Base-by-base conservation (phyloP, 208 protist species). In the Strigomonas galati region DNA sequence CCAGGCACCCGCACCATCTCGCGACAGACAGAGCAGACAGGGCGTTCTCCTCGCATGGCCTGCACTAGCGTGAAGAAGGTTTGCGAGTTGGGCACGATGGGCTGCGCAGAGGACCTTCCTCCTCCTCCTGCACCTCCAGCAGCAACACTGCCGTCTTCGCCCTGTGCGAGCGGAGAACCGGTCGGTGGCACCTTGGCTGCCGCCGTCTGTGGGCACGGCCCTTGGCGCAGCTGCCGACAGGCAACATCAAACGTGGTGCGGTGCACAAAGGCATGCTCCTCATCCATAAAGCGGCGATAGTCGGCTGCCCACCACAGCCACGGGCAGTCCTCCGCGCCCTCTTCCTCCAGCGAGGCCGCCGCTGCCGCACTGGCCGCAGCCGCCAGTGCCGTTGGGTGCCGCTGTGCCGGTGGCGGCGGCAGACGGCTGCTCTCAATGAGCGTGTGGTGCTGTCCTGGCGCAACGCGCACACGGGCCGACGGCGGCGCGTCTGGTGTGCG, bases 221-320 rank as follows among this genome's bases (percentile, higher is more conserved):
- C 30, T 49, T 59, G 63, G 14, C 59, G 66, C 17, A 89, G 76
- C 44, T 78, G 76, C 57, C 79, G 70, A 63, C 83, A 92, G n/a
- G 81, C 81, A 15, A 89, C 76, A 30, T 92, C 85, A 64, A 92
- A 95, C 27, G 70, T 81, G 10, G 84, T 84, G 54, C 89, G 84
- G 60, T 78, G 68, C 54, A 92, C 89, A 63, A 95, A 91, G 9
- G 76, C 76, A 63, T 85, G 73, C 65, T 91, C 81, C 57, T 80
- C 73, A 62, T 91, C 81, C 23, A 95, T 70, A 52, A 92, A 95
- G 23, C 64, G 64, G 27, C 86, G 74, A 72, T 95, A 95, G 21
- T 82, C 89, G 21, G 61, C 72, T 0, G 76, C 79, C 89, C 89
- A 95, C 74, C 81, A 78, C 64, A 81, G 65, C 86, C 89, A 95